Conservation (phyloP, 2,329 filamentous ascomycete genomes). For the Pseudogymnoascus sp. region DNA sequence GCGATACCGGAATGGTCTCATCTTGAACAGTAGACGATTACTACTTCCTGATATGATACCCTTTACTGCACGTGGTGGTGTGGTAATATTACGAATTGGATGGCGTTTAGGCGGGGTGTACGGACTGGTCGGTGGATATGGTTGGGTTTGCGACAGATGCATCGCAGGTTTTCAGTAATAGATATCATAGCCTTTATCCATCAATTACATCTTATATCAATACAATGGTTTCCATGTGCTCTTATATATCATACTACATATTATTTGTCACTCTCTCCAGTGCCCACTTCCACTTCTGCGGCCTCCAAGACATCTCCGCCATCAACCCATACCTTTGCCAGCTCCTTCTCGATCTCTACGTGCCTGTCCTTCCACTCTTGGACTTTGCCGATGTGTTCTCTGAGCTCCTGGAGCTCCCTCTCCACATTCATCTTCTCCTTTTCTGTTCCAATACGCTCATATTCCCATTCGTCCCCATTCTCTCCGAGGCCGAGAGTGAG, state of each 20-base stretch:
- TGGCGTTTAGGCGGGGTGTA: background rate
- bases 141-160: background rate
- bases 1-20: slow-evolving; percentile 85
- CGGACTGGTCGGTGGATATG: background rate
- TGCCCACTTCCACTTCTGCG: background rate
- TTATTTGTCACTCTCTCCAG: background rate
- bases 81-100: slow-evolving; percentile 6
- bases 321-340: slow-evolving; percentile 40
- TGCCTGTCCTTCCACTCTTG: slow-evolving; percentile 74
- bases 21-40: slow-evolving; percentile 24
- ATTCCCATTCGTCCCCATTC: slow-evolving; percentile 79
- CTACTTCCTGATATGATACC: slow-evolving; percentile 1
- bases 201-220: background rate
- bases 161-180: background rate
- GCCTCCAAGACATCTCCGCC: slow-evolving; percentile 10
- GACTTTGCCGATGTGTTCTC: slow-evolving; percentile 71
- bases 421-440: slow-evolving; percentile 90
- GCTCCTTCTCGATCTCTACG: slow-evolving; percentile 73
- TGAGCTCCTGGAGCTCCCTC: slow-evolving; percentile 78
- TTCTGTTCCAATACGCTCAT: slow-evolving; percentile 88
- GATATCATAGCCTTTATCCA: background rate
- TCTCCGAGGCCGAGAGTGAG: slow-evolving; percentile 76
- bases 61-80: background rate
- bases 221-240: slow-evolving; percentile 5
- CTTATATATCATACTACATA: slow-evolving; percentile 5